Evolutionary conservation across 2,329 filamentous ascomycete genomes (phyloP).

Genomic region (Aspergillus quadrilineatus): DNA sequence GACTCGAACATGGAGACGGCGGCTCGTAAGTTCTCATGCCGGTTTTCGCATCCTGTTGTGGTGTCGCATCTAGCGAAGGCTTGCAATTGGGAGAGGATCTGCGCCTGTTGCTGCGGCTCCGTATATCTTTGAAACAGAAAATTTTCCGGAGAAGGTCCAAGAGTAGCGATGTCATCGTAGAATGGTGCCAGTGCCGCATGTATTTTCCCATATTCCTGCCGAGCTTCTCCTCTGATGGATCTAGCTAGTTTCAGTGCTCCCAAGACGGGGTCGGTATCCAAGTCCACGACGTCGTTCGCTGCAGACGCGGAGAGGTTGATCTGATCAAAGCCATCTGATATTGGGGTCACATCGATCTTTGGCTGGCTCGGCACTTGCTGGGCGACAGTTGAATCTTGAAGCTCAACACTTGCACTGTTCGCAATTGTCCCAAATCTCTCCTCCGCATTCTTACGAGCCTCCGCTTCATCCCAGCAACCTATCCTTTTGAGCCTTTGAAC

Average conservation of each 20-base stretch:
- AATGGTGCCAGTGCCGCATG: conserved; percentile 87
- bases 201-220: conserved; percentile 86
- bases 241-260: conserved; percentile 67
- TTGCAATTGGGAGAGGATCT: conserved; percentile 78
- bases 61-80: conserved; percentile 79
- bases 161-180: conserved; percentile 76
- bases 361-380: conserved; percentile 15
- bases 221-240: conserved; percentile 79
- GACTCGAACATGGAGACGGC: conserved; percentile 86
- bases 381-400: conserved; percentile 26
- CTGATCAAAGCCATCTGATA: conserved; percentile 76
- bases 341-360: conserved; percentile 30
- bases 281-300: conserved; percentile 30
- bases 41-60: conserved; percentile 68
- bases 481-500: conserved; percentile 81
- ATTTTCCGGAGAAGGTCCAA: conserved; percentile 71
- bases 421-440: conserved; percentile 53
- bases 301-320: conserved; percentile 56
- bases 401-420: conserved; percentile 26
- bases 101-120: conserved; percentile 85
- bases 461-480: conserved; percentile 86
- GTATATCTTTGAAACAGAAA: conserved; percentile 82
- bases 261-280: conserved; percentile 65
- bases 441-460: conserved; percentile 78
- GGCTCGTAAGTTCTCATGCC: conserved; percentile 69